phyloP scores from a whole-genome alignment of 768 basidiomycete species.

The Boletus eberwhitei region DNA sequence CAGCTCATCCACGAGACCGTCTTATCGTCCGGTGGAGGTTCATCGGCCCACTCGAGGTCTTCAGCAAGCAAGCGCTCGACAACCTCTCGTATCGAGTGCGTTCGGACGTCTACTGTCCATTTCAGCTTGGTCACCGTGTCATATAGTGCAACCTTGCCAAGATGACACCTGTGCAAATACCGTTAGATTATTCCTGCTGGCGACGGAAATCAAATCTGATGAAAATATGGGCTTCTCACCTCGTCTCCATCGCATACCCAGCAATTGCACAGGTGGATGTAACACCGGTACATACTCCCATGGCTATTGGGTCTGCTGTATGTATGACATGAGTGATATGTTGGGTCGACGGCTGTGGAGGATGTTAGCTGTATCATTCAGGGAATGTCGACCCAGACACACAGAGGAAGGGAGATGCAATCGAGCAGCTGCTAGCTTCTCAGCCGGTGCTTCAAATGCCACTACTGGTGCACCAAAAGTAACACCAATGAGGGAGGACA shows the following conservation, averaged over 20 bases:
- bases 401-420: conserved; percentile 89
- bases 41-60: conserved; percentile 49
- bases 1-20: not conserved
- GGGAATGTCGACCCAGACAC: conserved; percentile 19
- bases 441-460: conserved; percentile 82
- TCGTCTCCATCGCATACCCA: conserved; percentile 83
- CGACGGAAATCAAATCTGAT: not conserved
- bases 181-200: not conserved
- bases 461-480: conserved; percentile 95
- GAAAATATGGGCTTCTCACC: conserved; percentile 28
- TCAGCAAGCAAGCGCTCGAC: conserved; percentile 63
- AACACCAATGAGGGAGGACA: conserved; percentile 79
- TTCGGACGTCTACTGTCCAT: conserved; percentile 75
- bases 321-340: conserved; percentile 89
- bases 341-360: conserved; percentile 56
- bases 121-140: conserved; percentile 80
- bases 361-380: not conserved
- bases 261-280: conserved; percentile 74
- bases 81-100: conserved; percentile 66
- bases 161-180: conserved; percentile 62
- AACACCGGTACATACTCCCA: conserved; percentile 78
- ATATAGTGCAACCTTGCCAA: conserved; percentile 77
- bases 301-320: conserved; percentile 91
- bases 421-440: conserved; percentile 65
- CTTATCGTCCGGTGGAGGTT: conserved; percentile 11